Evolutionary conservation across 371 early-diverging fungal genomes (phyloP).

Genomic region (Homolaphlyctis polyrhiza): DNA sequence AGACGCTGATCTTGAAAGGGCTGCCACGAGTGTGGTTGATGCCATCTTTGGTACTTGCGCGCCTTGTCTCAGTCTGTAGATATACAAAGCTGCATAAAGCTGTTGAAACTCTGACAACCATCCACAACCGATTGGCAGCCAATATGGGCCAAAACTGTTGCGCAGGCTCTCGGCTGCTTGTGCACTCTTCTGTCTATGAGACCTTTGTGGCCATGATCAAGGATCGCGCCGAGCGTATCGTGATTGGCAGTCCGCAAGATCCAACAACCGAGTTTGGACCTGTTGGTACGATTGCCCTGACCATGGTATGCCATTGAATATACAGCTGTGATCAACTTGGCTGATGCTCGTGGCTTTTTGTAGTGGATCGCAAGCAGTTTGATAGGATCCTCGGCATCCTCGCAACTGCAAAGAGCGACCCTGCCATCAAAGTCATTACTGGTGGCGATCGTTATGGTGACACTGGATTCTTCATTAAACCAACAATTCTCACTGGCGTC

Average conservation of each 20-base stretch:
- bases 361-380: conserved; percentile 71
- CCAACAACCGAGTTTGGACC: conserved; percentile 64
- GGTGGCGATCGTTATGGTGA: conserved; percentile 68
- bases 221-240: conserved; percentile 41
- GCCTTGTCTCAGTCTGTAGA: too few relatives aligned
- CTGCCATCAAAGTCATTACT: conserved; percentile 47
- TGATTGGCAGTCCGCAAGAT: conserved; percentile 58
- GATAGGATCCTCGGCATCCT: conserved; percentile 61
- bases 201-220: conserved; percentile 63
- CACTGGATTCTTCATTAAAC: conserved; percentile 73
- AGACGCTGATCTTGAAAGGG: conserved; percentile 75
- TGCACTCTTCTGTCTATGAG: conserved; percentile 75
- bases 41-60: conserved; percentile 62
- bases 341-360: conserved; percentile 13
- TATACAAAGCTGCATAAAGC: too few relatives aligned
- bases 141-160: conserved; percentile 88
- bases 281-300: background rate
- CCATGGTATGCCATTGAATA: background rate
- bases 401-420: conserved; percentile 54
- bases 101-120: too few relatives aligned
- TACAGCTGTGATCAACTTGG: background rate
- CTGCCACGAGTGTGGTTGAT: conserved; percentile 63
- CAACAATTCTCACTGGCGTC: conserved; percentile 73
- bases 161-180: conserved; percentile 74
- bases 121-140: too few relatives aligned